Base-by-base conservation (phyloP, 495 filamentous ascomycete genomes). In the Aspergillus asperescens region DNA sequence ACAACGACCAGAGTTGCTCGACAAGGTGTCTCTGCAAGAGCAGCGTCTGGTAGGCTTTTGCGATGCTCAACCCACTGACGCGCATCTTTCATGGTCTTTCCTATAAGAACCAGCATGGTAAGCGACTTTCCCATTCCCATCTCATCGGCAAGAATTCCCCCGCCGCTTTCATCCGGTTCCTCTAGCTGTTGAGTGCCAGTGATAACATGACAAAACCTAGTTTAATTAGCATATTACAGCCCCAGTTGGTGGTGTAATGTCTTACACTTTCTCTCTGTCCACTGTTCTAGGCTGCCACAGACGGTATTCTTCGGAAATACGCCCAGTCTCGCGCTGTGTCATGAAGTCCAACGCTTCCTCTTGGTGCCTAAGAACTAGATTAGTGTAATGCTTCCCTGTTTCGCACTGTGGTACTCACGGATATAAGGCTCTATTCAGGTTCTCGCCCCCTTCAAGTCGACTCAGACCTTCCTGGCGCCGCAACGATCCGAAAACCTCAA, bases 101-200 rank as follows among this genome's bases (percentile, higher is more conserved):
- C 39, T 29, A 52, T 24, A 4, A 52, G 39, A 8, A 41, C 38
- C 12, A 43, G 28, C 18, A 25, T 52, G 22, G 38, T 43, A 10
- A 43, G 34, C 3, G 49, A 43, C 28, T 52, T 52, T 18, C 49
- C 49, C 37, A 52, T 42, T 0, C 49, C 49, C 49, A 52, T 52
- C 22, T 52, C 38, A 25, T 52, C 38, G 0, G 49, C 49, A 16
- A 52, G 37, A 25, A 52, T 43, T 1, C 38, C 49, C 7, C 38
- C 49, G 18, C 27, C 38, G n/a, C 38, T 43, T 12, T 52, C 38
- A 15, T 52, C 38, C 6, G 32, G 38, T 15, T 24, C 8, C 10
- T 34, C 50, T 2, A 15, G 42, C 6, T 48, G 7, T 12, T 25
- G 18, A 5, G 31, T 44, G 1, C 18, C 22, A 5, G 42, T 54